These are phyloP conservation scores for Fusarium torulosum DNA, from an alignment of 2,329 filamentous ascomycete genomes.

Conservation along the genomic window DNA sequence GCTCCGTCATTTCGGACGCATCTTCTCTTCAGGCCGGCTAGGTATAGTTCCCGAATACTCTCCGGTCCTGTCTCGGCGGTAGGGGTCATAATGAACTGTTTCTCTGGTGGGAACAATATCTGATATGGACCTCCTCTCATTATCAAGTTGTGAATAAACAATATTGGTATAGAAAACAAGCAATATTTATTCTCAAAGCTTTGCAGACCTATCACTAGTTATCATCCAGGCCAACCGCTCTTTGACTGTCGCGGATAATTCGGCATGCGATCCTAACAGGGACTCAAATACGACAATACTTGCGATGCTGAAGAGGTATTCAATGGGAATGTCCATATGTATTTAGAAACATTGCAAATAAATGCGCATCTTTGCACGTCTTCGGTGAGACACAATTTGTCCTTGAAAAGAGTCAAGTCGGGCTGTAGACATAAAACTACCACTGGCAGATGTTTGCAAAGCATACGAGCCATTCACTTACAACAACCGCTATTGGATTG, in stretches of 20 bases:
- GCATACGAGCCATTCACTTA: not conserved
- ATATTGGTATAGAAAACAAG: not conserved
- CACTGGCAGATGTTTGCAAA: no score
- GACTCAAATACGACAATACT: not conserved
- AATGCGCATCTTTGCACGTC: no score
- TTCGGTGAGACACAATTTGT: no score
- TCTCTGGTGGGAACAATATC: not conserved
- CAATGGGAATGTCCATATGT: not conserved
- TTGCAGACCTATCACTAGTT: not conserved
- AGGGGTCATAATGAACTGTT: not conserved
- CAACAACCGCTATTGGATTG: not conserved
- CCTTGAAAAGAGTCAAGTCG: not conserved
- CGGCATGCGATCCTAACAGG: conserved; percentile 10
- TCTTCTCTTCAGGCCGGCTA: not conserved
- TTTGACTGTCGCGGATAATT: conserved; percentile 19
- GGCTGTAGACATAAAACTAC: not conserved
- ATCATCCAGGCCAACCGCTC: conserved; percentile 2
- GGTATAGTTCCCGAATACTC: conserved; percentile 1
- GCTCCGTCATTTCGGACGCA: conserved; percentile 21
- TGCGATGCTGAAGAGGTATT: not conserved
- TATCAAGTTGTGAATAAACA: not conserved
- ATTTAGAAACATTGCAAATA: not conserved
- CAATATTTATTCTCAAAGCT: conserved; percentile 12
- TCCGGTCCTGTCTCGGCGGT: not conserved
- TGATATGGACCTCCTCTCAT: not conserved